These are phyloP conservation scores for Achaetomiella virescens DNA, from an alignment of 495 filamentous ascomycete genomes.

Conservation along the genomic window DNA sequence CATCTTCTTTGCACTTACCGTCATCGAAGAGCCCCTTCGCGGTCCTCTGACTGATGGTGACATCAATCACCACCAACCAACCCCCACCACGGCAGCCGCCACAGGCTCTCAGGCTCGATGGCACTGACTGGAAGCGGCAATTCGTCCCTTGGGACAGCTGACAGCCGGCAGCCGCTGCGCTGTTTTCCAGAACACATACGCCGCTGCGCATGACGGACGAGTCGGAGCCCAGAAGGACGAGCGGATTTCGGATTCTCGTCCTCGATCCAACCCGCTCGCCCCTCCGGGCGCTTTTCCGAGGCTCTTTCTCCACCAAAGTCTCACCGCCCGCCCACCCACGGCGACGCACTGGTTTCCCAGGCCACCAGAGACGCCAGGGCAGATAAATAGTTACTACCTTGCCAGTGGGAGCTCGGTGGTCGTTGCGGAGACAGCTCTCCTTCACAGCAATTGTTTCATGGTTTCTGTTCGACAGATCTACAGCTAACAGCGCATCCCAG, in stretches of 20 bases:
- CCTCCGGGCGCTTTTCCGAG: slow-evolving; percentile 7
- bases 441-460: too few species aligned
- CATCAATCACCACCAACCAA: too few species aligned
- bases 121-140: too few species aligned
- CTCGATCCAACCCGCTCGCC: slow-evolving; percentile 6
- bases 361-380: neutral
- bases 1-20: too few species aligned
- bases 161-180: neutral
- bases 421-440: too few species aligned
- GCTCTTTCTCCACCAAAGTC: slow-evolving; percentile 9
- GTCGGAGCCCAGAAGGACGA: neutral
- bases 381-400: slow-evolving; percentile 20
- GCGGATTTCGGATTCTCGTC: slow-evolving; percentile 7
- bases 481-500: neutral
- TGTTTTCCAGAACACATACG: neutral
- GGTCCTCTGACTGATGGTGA: too few species aligned
- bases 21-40: too few species aligned
- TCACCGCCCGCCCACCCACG: slow-evolving; percentile 12
- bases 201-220: neutral
- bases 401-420: too few species aligned
- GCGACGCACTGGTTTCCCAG: neutral
- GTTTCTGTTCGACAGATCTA: too few species aligned
- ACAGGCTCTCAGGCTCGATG: too few species aligned
- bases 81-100: too few species aligned
- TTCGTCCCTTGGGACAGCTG: too few species aligned